phyloP scores from a whole-genome alignment of 139 green algal species.

The Closterium sp. region DNA sequence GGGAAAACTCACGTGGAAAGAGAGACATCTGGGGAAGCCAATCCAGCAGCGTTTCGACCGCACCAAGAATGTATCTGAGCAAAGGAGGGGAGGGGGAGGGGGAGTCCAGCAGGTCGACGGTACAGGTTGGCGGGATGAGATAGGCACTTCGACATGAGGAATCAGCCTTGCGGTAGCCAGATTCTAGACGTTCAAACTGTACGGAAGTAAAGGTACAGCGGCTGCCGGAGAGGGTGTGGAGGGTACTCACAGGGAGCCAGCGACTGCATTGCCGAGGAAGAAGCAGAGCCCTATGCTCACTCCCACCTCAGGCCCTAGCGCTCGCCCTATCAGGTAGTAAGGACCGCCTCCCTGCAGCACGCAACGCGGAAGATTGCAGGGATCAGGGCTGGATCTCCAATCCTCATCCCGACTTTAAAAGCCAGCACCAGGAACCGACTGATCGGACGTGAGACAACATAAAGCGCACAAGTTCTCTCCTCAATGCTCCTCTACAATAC shows the following conservation, averaged over 20 bases:
- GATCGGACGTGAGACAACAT: neutral
- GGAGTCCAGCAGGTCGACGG: neutral
- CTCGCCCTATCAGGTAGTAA: constrained; percentile 55
- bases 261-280: constrained; percentile 55
- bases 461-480: neutral
- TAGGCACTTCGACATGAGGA: neutral
- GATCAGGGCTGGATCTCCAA: neutral
- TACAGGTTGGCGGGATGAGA: neutral
- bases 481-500: neutral
- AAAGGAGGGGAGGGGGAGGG: neutral
- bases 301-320: constrained; percentile 54
- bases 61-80: constrained; percentile 52
- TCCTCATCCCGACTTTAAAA: neutral
- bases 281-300: constrained; percentile 57
- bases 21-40: constrained; percentile 40
- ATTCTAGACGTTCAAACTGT: neutral
- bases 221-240: too few relatives aligned
- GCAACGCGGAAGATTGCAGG: neutral
- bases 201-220: neutral
- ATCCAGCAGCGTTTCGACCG: constrained; percentile 52
- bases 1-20: constrained; percentile 35
- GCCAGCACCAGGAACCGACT: neutral
- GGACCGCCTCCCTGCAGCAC: constrained; percentile 50
- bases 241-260: constrained; percentile 47
- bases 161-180: neutral